Conservation (phyloP, 768 basidiomycete species). For the Asterophora parasitica region DNA sequence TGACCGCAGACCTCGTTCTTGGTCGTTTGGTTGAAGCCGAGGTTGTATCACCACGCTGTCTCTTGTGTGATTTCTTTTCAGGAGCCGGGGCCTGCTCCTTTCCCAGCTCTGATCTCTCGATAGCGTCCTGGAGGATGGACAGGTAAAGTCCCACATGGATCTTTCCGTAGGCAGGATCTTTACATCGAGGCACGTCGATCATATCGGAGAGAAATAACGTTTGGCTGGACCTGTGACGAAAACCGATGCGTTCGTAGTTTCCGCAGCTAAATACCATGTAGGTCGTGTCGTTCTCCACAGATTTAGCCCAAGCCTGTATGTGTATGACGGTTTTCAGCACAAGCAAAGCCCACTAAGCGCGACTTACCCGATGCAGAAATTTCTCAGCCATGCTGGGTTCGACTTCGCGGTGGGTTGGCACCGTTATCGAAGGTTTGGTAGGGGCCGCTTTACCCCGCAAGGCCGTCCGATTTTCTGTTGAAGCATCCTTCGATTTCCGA, state of each 20-base stretch:
- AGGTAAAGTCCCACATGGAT: constrained; percentile 17
- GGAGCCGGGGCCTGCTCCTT: too few relatives aligned
- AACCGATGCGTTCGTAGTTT: constrained; percentile 14
- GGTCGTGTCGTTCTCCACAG: constrained; percentile 13
- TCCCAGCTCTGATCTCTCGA: too few relatives aligned
- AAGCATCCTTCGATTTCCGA: too few relatives aligned
- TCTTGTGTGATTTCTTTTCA: neutral
- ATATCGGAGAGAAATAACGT: constrained; percentile 18
- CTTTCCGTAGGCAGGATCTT: constrained; percentile 12
- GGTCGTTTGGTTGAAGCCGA: neutral
- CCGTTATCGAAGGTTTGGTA: too few relatives aligned
- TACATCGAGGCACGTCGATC: constrained; percentile 9
- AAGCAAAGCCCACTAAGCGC: too few relatives aligned
- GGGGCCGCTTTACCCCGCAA: too few relatives aligned
- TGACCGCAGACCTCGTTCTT: constrained; percentile 6
- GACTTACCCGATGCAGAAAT: neutral
- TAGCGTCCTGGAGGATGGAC: constrained; percentile 14
- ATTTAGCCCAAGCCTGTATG: constrained; percentile 14
- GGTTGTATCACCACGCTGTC: neutral
- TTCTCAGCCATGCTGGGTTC: too few relatives aligned
- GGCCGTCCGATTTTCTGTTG: too few relatives aligned
- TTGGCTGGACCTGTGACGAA: constrained; percentile 17
- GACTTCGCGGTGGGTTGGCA: too few relatives aligned
- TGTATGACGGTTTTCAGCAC: too few relatives aligned
- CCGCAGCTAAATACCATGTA: constrained; percentile 19